A percentile compares a stretch with the other conserved stretches of the same genome.
These are phyloP conservation scores for Paramecium sexaurelia DNA, from an alignment of 73 alveolate species.

Conservation along the genomic window DNA sequence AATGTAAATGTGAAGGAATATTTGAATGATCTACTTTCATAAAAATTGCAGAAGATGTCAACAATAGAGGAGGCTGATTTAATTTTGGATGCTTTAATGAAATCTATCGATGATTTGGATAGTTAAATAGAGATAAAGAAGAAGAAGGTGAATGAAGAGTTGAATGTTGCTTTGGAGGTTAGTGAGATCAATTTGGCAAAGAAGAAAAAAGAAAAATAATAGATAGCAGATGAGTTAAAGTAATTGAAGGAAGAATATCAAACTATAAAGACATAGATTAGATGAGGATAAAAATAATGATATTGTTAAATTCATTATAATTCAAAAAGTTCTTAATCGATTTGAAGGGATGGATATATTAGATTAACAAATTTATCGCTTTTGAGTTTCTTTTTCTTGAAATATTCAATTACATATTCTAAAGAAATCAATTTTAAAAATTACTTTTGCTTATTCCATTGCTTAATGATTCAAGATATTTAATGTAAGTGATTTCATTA, in stretches of 20 bases:
- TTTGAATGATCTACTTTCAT: not conserved
- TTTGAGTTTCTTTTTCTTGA: not conserved
- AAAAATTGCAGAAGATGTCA: not conserved
- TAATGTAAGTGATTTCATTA: not conserved
- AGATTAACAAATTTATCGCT: not conserved
- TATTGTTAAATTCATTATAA: not conserved
- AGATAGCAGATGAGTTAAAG: not conserved
- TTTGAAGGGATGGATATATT: not conserved
- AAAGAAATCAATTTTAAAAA: not conserved
- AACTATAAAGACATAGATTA: not conserved
- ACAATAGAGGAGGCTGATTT: conserved; percentile 6
- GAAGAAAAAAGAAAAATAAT: not conserved
- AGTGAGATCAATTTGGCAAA: conserved; percentile 21
- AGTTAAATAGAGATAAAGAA: not conserved
- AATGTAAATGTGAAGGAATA: not conserved
- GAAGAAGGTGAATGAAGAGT: conserved; percentile 11
- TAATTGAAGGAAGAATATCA: not conserved
- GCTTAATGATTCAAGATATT: not conserved
- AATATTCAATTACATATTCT: not conserved
- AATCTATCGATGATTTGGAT: not conserved
- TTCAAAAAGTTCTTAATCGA: not conserved
- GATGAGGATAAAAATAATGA: not conserved
- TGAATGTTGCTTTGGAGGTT: not conserved
- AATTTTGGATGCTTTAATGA: not conserved
- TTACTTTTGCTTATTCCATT: not conserved